phyloP scores from a whole-genome alignment of 495 filamentous ascomycete genomes.

The Chaetomidium leptoderma region DNA sequence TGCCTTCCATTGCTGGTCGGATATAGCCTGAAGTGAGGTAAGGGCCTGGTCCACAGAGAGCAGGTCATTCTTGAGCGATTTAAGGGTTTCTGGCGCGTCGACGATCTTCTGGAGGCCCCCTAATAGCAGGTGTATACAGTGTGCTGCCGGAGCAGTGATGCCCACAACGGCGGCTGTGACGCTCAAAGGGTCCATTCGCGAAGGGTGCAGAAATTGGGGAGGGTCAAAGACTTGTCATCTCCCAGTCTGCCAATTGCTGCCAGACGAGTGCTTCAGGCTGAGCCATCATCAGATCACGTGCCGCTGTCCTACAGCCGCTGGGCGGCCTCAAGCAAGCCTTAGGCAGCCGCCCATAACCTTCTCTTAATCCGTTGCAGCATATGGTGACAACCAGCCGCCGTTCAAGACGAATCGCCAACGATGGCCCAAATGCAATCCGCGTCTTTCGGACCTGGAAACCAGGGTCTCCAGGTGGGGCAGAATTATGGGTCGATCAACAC shows the following conservation, averaged over 20 bases:
- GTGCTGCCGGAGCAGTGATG: slow-evolving; percentile 26
- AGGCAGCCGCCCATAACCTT: neutral
- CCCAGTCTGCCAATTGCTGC: neutral
- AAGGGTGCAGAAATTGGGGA: neutral
- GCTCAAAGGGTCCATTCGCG: slow-evolving; percentile 38
- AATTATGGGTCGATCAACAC: slow-evolving; percentile 21
- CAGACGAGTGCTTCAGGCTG: neutral
- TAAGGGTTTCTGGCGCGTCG: slow-evolving; percentile 36
- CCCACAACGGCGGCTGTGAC: slow-evolving; percentile 36
- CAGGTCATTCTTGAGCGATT: slow-evolving; percentile 33
- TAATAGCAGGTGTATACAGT: slow-evolving; percentile 35
- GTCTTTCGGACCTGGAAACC: slow-evolving; percentile 29
- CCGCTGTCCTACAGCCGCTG: neutral
- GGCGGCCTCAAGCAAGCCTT: neutral
- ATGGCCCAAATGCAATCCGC: slow-evolving; percentile 17
- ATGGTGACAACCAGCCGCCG: neutral
- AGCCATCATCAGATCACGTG: slow-evolving; percentile 1
- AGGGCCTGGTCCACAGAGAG: slow-evolving; percentile 33
- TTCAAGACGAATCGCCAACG: neutral
- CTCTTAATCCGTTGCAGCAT: neutral
- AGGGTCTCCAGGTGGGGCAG: slow-evolving; percentile 30
- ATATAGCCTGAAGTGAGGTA: slow-evolving; percentile 33
- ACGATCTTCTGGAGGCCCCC: slow-evolving; percentile 39
- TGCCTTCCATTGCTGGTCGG: slow-evolving; percentile 34
- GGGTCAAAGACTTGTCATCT: neutral